Evolutionary conservation across 441 rosid species (phyloP), one percentile per base, ranked within the genome.

Genomic region (Mallotus repandus): DNA sequence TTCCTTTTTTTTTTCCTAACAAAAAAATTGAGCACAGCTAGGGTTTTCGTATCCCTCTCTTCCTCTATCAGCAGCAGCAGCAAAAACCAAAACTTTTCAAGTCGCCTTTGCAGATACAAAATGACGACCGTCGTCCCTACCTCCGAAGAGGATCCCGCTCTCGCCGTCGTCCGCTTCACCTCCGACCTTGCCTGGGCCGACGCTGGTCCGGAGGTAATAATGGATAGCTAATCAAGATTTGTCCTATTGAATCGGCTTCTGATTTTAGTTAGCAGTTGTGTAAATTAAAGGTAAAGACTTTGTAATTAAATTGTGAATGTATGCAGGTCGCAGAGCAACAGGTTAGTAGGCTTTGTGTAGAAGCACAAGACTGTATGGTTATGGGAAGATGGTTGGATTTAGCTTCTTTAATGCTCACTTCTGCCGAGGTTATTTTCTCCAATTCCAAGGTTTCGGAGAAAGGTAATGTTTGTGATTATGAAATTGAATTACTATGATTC

Each of bases 161-260:
- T 96, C 82, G 76, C 97, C 60, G 95, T 94, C 68, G 99, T 94
- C 57, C 97, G 89, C 56, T 94, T 89, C 86, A 89, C 98, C 57
- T 88, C 98, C 54, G 96, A 94, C 76, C 93, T 94, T 60, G 83
- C 99, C 63, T 94, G 99, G 98, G 96, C 95, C 21, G 98, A 96
- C 78, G 98, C 99, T 61, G 98, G 98, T 80, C 92, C 97, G 19
- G 99, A 93, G 97, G 99, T 93, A 52, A 35, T 13, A 38, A 38
- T 38, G 32, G 32, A 29, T 38, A 38, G 2, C 7, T 38, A 38
- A 4, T 38, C 41, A 38, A 38, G 41, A 38, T 38, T 38, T 38
- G 41, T 38, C 41, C 41, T 38, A 38, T 38, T 38, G 41, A 35
- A 35, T 35, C 41, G 5, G 41, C 41, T 0, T 38, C 7, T 38